These are phyloP conservation scores for Stachybotrys chartarum DNA, from an alignment of 2,329 filamentous ascomycete species.

Conservation along the genomic window DNA sequence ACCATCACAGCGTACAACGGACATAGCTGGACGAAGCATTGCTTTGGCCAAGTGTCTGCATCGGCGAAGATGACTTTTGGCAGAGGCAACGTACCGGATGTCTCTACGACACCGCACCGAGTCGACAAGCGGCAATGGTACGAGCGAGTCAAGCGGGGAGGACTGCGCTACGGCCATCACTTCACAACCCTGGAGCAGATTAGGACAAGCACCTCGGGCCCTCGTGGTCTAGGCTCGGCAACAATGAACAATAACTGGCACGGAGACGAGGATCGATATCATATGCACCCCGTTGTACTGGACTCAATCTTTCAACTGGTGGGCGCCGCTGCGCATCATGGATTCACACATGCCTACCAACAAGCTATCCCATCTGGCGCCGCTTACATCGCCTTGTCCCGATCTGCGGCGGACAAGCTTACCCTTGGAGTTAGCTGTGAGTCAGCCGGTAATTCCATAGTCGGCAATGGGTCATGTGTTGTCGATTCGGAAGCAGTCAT, in stretches of 20 bases:
- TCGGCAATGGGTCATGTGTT: background rate
- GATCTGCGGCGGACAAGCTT: slow-evolving; percentile 5
- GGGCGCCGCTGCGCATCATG: slow-evolving; percentile 13
- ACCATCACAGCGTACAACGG: slow-evolving; percentile 15
- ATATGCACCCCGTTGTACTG: slow-evolving; percentile 30
- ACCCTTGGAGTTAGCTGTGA: background rate
- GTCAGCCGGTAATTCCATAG: background rate
- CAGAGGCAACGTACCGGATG: background rate
- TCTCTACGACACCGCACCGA: background rate
- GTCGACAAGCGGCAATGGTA: slow-evolving; percentile 16
- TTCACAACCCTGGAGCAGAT: slow-evolving; percentile 19
- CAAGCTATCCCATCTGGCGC: slow-evolving; percentile 16
- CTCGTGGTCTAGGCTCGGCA: slow-evolving; percentile 8
- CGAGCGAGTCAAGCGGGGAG: slow-evolving; percentile 15
- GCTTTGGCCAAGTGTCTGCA: slow-evolving; percentile 5
- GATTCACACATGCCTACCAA: slow-evolving; percentile 12
- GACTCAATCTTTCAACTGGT: slow-evolving; percentile 24
- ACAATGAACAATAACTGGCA: slow-evolving; percentile 5
- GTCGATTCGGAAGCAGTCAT: slow-evolving; percentile 5
- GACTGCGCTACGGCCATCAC: slow-evolving; percentile 21
- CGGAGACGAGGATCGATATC: slow-evolving; percentile 17
- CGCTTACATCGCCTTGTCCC: slow-evolving; percentile 10
- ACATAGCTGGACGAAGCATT: slow-evolving; percentile 14
- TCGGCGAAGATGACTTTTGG: background rate
- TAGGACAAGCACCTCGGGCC: slow-evolving; percentile 5